Percentiles rank a stretch among this genome's conserved stretches.
Conservation (phyloP, 805 yeast species). For the Yarrowia sp. region DNA sequence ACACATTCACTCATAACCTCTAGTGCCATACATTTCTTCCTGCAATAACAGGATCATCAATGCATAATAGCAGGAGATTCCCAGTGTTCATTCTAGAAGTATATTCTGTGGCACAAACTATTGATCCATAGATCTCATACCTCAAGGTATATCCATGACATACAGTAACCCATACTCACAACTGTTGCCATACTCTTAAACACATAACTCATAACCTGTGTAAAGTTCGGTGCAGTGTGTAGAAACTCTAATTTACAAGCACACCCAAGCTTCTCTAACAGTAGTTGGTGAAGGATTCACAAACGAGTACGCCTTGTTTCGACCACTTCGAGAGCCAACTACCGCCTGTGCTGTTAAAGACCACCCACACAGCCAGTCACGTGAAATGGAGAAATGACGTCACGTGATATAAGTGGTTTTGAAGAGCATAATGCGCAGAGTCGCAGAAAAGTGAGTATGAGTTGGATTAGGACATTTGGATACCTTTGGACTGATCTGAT, state of each 20-base stretch:
- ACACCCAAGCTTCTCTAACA: background rate
- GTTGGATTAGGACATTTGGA: too few relatives aligned
- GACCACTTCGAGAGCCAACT: background rate
- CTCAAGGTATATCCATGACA: too few relatives aligned
- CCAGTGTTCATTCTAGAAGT: too few relatives aligned
- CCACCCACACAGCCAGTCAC: slow-evolving; percentile 3
- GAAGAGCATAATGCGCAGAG: slow-evolving; percentile 20
- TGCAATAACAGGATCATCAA: too few relatives aligned
- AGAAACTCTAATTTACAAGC: background rate
- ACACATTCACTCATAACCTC: too few relatives aligned
- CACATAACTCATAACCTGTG: background rate
- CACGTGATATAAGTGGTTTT: slow-evolving; percentile 20
- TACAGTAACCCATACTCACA: too few relatives aligned
- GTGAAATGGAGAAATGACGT: slow-evolving; percentile 24
- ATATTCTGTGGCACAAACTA: too few relatives aligned
- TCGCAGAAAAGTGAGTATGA: slow-evolving; percentile 19
- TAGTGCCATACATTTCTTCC: too few relatives aligned
- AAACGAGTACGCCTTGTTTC: background rate
- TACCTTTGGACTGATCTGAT: too few relatives aligned
- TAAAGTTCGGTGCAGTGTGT: background rate
- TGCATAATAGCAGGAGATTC: too few relatives aligned
- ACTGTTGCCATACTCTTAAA: too few relatives aligned
- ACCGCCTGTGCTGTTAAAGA: slow-evolving; percentile 1
- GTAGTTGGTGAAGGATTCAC: slow-evolving; percentile 1
- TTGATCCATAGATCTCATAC: too few relatives aligned